Base-by-base conservation (phyloP, 1,139 yeast genomes). In the Candida sp. region DNA sequence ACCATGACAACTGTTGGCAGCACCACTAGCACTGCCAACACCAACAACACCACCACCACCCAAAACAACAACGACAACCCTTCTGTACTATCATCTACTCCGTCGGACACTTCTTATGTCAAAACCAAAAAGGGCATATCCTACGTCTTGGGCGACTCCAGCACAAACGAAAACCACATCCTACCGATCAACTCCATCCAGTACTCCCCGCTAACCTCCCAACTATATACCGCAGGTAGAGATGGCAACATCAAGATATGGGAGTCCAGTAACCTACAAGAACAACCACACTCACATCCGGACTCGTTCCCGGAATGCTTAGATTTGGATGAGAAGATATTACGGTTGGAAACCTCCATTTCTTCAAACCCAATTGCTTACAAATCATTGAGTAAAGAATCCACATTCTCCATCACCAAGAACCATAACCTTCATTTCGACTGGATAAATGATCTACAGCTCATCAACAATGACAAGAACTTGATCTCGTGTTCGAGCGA, bases 401-500 rank as follows among this genome's bases (percentile, higher is more conserved):
- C 52, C 34, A 40, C 47, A 9, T 63, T 57, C 44, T 43, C 56
- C 5, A 64, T 67, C 26, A 57, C 62, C 42, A 62, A 62, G 47
- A 67, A 62, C 56, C 69, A 65, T 57, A 72, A 73, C 51, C 63
- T 75, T 50, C 98, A 93, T 67, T 85, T 93, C 39, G 96, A 93
- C 65, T 94, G 98, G 98, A 86, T 91, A 50, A 90, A 90, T 62
- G 98, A 90, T 65, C 68, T 93, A 43, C 73, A 80, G 48, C 72
- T 87, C 49, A 74, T 84, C 45, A 73, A 76, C 54, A 65, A 73
- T 49, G 75, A 78, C 55, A 62, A 66, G 12, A 67, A 72, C 23
- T 72, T 88, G 46, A 85, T 88, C 1, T 77, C 94, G 1, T 90
- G 96, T 58, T 90, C 97, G 3, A 86, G 96, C 12, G 99, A 94